Evolutionary conservation across 768 basidiomycete species (phyloP), one percentile per base, ranked within the genome.

Genomic region (Termitomyces sp.): DNA sequence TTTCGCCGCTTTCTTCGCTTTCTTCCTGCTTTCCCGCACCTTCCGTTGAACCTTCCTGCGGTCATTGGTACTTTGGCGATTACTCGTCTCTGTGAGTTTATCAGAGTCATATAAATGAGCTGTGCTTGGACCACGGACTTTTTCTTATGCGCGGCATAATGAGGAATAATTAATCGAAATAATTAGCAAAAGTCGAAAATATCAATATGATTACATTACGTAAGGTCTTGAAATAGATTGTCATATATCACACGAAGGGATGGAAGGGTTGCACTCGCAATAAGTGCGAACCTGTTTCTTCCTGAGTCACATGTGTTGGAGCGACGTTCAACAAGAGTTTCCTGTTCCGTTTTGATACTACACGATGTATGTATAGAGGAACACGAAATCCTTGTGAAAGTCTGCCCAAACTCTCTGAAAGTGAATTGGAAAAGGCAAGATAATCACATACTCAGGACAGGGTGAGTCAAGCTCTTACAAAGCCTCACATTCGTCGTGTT

Each of bases 1-100:
- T 76, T 92, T 92, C 14, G 82, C 81, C 43, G 78, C 79, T 70
- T 86, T 92, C 66, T 79, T 80, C 51, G 75, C 75, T 76, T 96
- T 96, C 75, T 85, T 89, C 67, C 78, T 79, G 61, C 83, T 83
- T 70, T 94, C 94, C 28, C 82, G 74, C 43, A 84, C 82, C 71
- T 94, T 93, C 66, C 87, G 81, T 66, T 82, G 80, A 65, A 93
- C 78, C 64, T 80, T 92, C 48, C 80, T 79, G 26, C 92, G 84
- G 58, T 90, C 81, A 63, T 87, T 79, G 41, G 84, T 88, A n/a
- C 83, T 81, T 22, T 79, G 76, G 28, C 94, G 83, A 71, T 86
- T 95, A 65, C 87, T 90, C 13, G 94, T 94, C 75, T 91, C 93
- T 95, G 66, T 38, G 63, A 57, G 62, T 33, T 30, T 20, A 38